phyloP scores from a whole-genome alignment of 305 asterid genomes.

The Nicotiana rustica region DNA sequence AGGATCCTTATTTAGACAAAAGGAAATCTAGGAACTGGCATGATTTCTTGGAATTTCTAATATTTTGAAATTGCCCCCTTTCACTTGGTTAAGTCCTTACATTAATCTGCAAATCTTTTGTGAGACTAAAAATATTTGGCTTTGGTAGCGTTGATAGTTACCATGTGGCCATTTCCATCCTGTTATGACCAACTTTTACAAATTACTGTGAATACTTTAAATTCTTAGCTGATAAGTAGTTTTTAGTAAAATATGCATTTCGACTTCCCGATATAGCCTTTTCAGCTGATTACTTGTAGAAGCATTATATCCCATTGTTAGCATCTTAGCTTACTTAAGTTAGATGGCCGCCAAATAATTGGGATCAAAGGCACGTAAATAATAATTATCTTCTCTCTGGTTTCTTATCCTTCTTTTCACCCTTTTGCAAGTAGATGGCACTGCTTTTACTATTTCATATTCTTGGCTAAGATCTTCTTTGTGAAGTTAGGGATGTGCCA shows the following conservation, averaged over 20 bases:
- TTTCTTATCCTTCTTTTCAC: constrained; percentile 27
- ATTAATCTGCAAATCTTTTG: not conserved
- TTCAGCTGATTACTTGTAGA: constrained; percentile 6
- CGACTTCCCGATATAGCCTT: not conserved
- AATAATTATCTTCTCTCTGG: not conserved
- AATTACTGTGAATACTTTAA: not conserved
- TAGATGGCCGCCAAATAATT: not conserved
- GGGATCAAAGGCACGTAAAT: not conserved
- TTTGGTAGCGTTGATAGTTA: constrained; percentile 2
- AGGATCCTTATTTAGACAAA: not conserved
- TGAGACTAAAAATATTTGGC: constrained; percentile 24
- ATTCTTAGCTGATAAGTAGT: not conserved
- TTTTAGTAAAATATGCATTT: not conserved
- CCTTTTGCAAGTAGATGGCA: constrained; percentile 16
- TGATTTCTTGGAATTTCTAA: not conserved
- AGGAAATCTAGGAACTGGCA: constrained; percentile 1
- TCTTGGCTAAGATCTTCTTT: not conserved
- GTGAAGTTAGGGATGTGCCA: constrained; percentile 12
- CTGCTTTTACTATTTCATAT: not conserved
- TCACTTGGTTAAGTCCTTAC: constrained; percentile 16
- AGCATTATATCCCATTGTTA: not conserved
- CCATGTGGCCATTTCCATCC: not conserved
- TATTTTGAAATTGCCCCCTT: not conserved
- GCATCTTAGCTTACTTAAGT: not conserved
- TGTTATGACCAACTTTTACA: not conserved